Base-by-base conservation (phyloP, 2,329 filamentous ascomycete species). In the Hypoxylon sp. region DNA sequence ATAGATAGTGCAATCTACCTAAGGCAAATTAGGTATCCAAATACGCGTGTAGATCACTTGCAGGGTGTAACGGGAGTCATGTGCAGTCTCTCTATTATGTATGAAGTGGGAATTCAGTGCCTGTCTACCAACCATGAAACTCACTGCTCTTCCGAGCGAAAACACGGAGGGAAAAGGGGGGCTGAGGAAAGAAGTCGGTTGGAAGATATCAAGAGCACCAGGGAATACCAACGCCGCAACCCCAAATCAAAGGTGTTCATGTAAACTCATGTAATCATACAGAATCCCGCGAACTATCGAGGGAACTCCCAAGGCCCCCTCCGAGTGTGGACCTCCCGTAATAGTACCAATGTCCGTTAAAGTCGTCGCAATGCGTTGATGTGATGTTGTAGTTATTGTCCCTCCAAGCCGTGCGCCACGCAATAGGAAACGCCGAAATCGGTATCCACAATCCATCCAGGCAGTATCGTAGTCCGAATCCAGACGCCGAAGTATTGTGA, bases 401-500 rank as follows among this genome's bases (percentile, higher is more conserved):
- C 62, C 51, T 61, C 67, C 62, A 63, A 66, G 63, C 61, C 65
- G 62, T 60, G 68, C 67, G 69, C 67, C 70, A 52, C 66, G 61
- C 69, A 70, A 59, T 71, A 73, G 66, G 58, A 72, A 65, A 73
- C 63, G 60, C 63, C 59, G 62, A 72, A 52, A 55, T 59, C 51
- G 67, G 64, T 74, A 71, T 69, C 74, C 74, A 71, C 75, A 71
- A 66, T 73, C 67, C 74, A 76, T 75, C 74, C 75, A 75, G 75
- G 73, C 74, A 73, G 71, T 70, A 59, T 59, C 61, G 68, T 62
- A 73, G 50, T 63, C 75, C 73, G 69, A 76, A 75, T 75, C 75
- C 75, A 77, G 75, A 76, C 75, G 75, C 75, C 75, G 69, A 74
- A 77, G 68, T 75, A 73, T 73, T 72, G 72, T 71, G 71, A 73